Base-by-base conservation (phyloP, 208 protist genomes). In the Trypanosoma vivax region DNA sequence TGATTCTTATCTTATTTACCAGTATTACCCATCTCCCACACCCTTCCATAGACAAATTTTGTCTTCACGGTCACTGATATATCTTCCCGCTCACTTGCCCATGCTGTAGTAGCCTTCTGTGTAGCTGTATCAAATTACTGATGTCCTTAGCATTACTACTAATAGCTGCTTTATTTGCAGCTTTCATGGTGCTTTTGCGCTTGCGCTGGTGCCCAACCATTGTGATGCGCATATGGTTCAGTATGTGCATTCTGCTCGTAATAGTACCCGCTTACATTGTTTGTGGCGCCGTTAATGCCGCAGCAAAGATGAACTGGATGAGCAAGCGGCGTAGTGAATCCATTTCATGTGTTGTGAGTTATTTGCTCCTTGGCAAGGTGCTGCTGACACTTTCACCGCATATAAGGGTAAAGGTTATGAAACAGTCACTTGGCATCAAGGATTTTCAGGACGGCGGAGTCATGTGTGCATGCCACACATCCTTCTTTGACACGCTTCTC, bases 401-500 rank as follows among this genome's bases (percentile, higher is more conserved):
- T 65, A 78, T 92, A 23, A 67, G 50, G 27, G 58, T 88, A 7
- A 56, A 79, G 50, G 34, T 70, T 45, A 72, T 90, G 73, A 64
- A 73, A 21, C 76, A 70, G 3, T 88, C 79, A 2, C 60, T 92
- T 33, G 58, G 60, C 27, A 76, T 54, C 48, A 63, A 60, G 9
- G 55, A 63, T 31, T 80, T 92, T 37, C 69, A 51, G n/a, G 29
- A 45, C 48, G 64, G 72, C 33, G 73, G 86, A 54, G 69, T 73
- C 37, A 43, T 92, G 2, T 83, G 83, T 46, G 50, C 90, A 23
- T 84, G 75, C 50, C 88, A 95, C 76, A 78, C 84, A 7, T 89
- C 78, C 40, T 92, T 90, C 76, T 92, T 90, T 30, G 88, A 95
- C 67, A 82, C 73, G 0, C 28, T 93, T 16, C 57, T 92, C 9